Percentiles rank a stretch among this genome's conserved stretches.
Evolutionary conservation across 2,329 filamentous ascomycete genomes (phyloP).

Genomic region (Calonectria leucothoes): DNA sequence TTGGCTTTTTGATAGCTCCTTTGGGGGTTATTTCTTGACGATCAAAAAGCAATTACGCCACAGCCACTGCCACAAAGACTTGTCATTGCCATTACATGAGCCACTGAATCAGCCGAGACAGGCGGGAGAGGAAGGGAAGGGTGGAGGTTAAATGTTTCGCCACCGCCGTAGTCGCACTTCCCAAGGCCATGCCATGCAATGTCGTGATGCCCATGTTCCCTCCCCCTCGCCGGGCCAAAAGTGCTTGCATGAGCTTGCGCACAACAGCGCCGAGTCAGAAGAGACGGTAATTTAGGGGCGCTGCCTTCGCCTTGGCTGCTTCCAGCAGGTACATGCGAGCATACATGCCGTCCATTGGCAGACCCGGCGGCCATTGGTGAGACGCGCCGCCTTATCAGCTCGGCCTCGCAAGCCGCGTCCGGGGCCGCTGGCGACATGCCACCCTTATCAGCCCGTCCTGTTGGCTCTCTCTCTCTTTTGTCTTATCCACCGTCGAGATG

Average conservation of each 20-base stretch:
- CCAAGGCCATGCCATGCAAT: not conserved
- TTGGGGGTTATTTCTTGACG: not conserved
- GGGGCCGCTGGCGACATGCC: constrained; percentile 27
- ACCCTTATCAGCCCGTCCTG: constrained; percentile 39
- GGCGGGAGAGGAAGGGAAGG: not conserved
- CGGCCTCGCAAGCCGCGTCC: constrained; percentile 3
- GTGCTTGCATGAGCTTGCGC: not conserved
- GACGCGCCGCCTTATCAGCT: constrained; percentile 24
- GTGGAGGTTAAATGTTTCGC: not conserved
- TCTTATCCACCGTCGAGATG: constrained; percentile 16
- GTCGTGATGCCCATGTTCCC: not conserved
- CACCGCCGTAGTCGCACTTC: not conserved
- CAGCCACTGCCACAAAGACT: not conserved
- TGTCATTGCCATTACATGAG: not conserved
- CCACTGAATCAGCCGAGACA: not conserved
- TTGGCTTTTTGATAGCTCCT: not conserved
- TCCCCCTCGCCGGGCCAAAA: not conserved
- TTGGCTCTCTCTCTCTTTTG: not conserved
- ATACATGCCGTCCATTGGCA: not conserved
- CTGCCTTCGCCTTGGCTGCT: not conserved
- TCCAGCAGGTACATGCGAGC: not conserved
- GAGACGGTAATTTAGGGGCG: constrained; percentile 1
- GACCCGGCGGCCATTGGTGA: constrained; percentile 10
- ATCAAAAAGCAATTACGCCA: not conserved
- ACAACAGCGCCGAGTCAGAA: not conserved